Base-by-base conservation (phyloP, 257 asterid species). In the Solanum habrochaites region DNA sequence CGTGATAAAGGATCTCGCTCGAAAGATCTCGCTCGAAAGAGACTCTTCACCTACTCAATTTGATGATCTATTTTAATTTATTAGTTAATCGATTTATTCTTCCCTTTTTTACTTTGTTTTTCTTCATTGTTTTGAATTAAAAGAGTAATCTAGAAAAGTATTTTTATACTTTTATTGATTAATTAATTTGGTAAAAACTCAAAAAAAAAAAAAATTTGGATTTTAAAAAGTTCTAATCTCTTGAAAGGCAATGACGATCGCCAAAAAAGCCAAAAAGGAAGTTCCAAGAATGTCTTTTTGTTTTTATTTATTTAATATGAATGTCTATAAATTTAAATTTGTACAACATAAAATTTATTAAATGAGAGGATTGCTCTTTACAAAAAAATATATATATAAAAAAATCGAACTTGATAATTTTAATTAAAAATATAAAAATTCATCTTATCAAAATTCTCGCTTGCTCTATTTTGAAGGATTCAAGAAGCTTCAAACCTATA, bases 371-470 rank as follows among this genome's bases (percentile, higher is more conserved):
- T 23, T 23, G 6, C 25, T 21, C 25, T 8, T 60, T 60, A 21
- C 29, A 7, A 52, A 62, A n/a, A 3, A 52, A 56, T 8, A 4
- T 3, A 1, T 14, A 21, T 10, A 23, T 1, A 10, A 2, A 62
- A 2, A n/a, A 0, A 4, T 4, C 6, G 3, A 62, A 23, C 6
- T n/a, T 2, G 0, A 62, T 0, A n/a, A 0, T 23, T 62, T 23
- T 21, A 23, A 23, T 62, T 62, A 7, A 62, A 9, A 62, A 62
- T 9, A 62, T 8, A 64, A 10, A 66, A 25, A 25, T 13, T 27
- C 2, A 12, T 66, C 2, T 27, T 10, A 66, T 15, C 11, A 0
- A 8, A 27, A 66, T 66, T 69, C 2, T 69, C 10, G 1, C 1
- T 27, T 67, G 39, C 16, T 27, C 3, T 47, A 18, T 42, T 11